phyloP scores from a whole-genome alignment of 768 basidiomycete species.

The Hygrophorus pudorinus region DNA sequence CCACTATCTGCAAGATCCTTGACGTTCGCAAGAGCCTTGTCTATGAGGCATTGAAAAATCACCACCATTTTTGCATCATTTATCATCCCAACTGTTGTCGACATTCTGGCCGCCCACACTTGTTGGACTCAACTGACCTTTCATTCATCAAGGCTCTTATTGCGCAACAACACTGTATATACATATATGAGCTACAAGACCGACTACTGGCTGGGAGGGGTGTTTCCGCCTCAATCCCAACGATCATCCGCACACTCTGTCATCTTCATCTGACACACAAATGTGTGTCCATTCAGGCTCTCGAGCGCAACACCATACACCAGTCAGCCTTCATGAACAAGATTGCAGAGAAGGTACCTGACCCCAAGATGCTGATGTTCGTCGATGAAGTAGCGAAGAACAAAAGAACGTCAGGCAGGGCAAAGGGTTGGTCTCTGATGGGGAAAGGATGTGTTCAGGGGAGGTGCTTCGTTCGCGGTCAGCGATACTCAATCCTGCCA shows the following conservation, averaged over 20 bases:
- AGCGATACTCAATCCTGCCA: slow-evolving; percentile 19
- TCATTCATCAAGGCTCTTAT: slow-evolving; percentile 5
- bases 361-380: slow-evolving; percentile 9
- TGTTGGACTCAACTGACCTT: slow-evolving; percentile 4
- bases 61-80: not conserved
- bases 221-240: not conserved
- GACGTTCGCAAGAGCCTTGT: slow-evolving; percentile 14
- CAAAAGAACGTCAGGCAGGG: slow-evolving; percentile 13
- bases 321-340: slow-evolving; percentile 2
- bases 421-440: slow-evolving; percentile 10
- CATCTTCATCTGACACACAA: too few relatives aligned
- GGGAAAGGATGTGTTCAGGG: slow-evolving; percentile 14
- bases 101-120: slow-evolving; percentile 1
- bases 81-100: slow-evolving; percentile 6
- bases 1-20: slow-evolving; percentile 13
- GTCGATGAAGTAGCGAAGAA: slow-evolving; percentile 22
- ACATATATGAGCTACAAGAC: slow-evolving; percentile 4
- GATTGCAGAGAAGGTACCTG: not conserved
- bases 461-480: slow-evolving; percentile 15
- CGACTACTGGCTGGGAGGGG: not conserved
- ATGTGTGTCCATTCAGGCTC: too few relatives aligned
- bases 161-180: slow-evolving; percentile 4
- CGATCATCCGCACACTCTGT: too few relatives aligned
- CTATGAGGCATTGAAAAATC: slow-evolving; percentile 4
- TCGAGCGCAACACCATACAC: too few relatives aligned